phyloP scores from a whole-genome alignment of 805 yeast species.

The Grigorovia humatica region DNA sequence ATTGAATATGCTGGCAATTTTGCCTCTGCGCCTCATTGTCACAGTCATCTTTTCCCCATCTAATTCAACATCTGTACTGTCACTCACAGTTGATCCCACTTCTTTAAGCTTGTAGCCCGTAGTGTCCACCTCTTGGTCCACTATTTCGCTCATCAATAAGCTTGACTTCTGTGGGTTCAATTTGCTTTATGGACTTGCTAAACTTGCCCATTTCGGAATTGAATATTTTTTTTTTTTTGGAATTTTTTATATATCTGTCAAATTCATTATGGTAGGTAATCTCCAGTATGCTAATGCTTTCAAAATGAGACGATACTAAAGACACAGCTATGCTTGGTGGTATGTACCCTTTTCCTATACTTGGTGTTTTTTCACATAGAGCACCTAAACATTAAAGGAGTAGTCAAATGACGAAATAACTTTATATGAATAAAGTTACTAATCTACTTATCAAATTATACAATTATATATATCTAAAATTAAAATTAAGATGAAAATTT shows the following conservation, averaged over 20 bases:
- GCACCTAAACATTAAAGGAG: neutral
- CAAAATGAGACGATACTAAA: too few species aligned
- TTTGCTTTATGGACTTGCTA: too few species aligned
- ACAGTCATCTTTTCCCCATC: neutral
- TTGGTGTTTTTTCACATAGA: too few species aligned
- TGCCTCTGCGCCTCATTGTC: neutral
- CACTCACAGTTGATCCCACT: neutral
- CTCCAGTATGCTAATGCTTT: too few species aligned
- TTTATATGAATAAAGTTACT: slow-evolving; percentile 5
- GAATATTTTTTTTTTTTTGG: neutral
- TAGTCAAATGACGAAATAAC: neutral
- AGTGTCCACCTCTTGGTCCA: neutral
- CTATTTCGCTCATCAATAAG: neutral
- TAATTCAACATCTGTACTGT: neutral
- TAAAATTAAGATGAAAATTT: neutral
- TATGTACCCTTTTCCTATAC: too few species aligned
- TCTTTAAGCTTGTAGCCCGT: neutral
- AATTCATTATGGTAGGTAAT: too few species aligned
- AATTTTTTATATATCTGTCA: too few species aligned
- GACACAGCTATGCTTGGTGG: too few species aligned
- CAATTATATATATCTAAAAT: slow-evolving; percentile 10
- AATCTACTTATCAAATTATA: slow-evolving; percentile 24
- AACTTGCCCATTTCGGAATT: neutral
- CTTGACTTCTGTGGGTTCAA: neutral
- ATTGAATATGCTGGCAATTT: neutral